phyloP scores from a whole-genome alignment of 805 yeast genomes.

The Saccharomycopsis synnaedendra region DNA sequence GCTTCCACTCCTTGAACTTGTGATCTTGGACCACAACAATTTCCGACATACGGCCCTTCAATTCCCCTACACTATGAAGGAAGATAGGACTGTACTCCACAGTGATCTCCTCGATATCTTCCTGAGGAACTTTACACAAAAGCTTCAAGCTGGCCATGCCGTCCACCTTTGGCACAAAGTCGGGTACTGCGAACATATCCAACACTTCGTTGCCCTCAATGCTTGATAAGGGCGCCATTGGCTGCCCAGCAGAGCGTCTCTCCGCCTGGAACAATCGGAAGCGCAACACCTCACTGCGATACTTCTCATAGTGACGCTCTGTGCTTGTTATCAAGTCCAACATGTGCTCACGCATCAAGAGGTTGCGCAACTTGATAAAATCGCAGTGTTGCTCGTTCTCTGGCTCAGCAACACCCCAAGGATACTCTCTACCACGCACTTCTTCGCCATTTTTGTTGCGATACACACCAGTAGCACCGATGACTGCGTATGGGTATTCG shows the following conservation, averaged over 20 bases:
- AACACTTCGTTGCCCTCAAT: not conserved
- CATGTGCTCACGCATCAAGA: constrained; percentile 61
- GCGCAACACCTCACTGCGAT: constrained; percentile 46
- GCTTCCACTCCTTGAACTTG: constrained; percentile 53
- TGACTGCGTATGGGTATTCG: constrained; percentile 58
- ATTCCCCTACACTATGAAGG: constrained; percentile 30
- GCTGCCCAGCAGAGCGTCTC: constrained; percentile 1
- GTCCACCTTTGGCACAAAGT: constrained; percentile 15
- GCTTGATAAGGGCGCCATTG: constrained; percentile 3
- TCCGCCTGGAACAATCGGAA: constrained; percentile 25
- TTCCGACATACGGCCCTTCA: constrained; percentile 33
- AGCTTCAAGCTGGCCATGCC: constrained; percentile 26
- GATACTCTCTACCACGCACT: constrained; percentile 67
- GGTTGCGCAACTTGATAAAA: constrained; percentile 48
- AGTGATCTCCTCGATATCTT: constrained; percentile 28
- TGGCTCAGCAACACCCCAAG: constrained; percentile 82
- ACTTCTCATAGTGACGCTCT: constrained; percentile 63
- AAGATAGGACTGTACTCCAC: constrained; percentile 36
- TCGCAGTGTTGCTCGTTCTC: constrained; percentile 75
- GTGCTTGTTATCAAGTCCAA: constrained; percentile 70
- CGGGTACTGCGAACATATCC: constrained; percentile 1
- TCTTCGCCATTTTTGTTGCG: constrained; percentile 31
- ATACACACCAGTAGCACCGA: constrained; percentile 42
- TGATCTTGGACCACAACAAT: constrained; percentile 38
- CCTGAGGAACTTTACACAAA: constrained; percentile 27